Evolutionary conservation across 768 basidiomycete species (phyloP).

Genomic region (Cubamyces sp.): DNA sequence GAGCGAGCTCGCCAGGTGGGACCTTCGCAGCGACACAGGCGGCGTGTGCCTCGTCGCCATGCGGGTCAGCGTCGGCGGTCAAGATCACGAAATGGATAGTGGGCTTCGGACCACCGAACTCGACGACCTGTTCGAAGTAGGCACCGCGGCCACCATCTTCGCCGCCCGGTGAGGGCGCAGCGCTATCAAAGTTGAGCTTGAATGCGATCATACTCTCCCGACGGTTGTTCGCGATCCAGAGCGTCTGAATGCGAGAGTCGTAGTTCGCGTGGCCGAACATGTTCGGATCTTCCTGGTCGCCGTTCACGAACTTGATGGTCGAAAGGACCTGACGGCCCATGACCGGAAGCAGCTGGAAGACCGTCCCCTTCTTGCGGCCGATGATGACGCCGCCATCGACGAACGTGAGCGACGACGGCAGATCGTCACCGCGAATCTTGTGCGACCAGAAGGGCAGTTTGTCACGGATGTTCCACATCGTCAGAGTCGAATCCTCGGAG

Average conservation of each 20-base stretch:
- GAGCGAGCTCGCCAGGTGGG: conserved; percentile 71
- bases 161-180: conserved; percentile 53
- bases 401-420: conserved; percentile 82
- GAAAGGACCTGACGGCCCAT: conserved; percentile 75
- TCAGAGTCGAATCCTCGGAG: conserved; percentile 79
- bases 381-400: conserved; percentile 86
- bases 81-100: conserved; percentile 91
- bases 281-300: conserved; percentile 69
- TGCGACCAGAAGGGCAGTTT: conserved; percentile 74
- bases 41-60: conserved; percentile 81
- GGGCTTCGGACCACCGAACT: conserved; percentile 82
- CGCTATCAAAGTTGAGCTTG: conserved; percentile 68
- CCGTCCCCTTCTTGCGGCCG: conserved; percentile 81
- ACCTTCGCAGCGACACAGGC: conserved; percentile 85
- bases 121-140: conserved; percentile 74
- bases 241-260: conserved; percentile 80
- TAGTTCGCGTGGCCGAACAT: conserved; percentile 91
- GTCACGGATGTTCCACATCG: conserved; percentile 82
- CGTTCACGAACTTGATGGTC: conserved; percentile 78
- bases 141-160: conserved; percentile 62
- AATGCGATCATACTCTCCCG: conserved; percentile 84
- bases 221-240: conserved; percentile 87
- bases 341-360: conserved; percentile 81
- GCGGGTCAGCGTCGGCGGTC: conserved; percentile 81
- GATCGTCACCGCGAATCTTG: conserved; percentile 77